Base-by-base conservation (phyloP, 257 asterid species). In the Rubia yunnanensis region DNA sequence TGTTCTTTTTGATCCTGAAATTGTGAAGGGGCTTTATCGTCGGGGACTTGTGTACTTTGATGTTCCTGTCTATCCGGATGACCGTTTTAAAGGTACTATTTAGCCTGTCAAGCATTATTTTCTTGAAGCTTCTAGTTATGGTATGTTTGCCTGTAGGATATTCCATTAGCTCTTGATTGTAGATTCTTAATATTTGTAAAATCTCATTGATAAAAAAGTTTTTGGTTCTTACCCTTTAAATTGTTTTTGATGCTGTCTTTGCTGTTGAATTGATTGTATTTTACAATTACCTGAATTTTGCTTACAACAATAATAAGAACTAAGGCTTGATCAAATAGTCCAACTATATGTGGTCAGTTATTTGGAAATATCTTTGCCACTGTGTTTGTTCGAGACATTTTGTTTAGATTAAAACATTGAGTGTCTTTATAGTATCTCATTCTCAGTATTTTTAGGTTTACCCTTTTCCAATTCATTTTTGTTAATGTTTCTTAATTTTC, bases 11-110 rank as follows among this genome's bases (percentile, higher is more conserved):
- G 96, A 86, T 74, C 95, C 95, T 76, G 96, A 85, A 72, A 80
- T 88, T 66, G 60, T 94, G 57, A 94, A 90, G 88, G 95, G 89
- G 31, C 91, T 94, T 54, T 82, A 48, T 74, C 85, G 86, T 70
- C 88, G 99, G 49, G 99, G 99, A 53, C 91, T 94, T 66, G 84
- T 94, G 58, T 94, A 90, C 83, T 88, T 88, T 82, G 99, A 94
- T 73, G 91, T 88, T 69, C 96, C 97, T 73, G 97, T 94, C 61
- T 94, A 88, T 79, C 81, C 96, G 10, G 99, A 88, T 80, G 99
- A 94, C 72, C 99, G 94, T 67, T 90, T 94, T 75, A 90, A 94
- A 83, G 99, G 99, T 94, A 83, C 56, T 26, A 66, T 62, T 44
- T 48, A 52, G 7, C n/a, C 5, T 5, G 55, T 52, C 55, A 44